Conservation (phyloP, 2,329 filamentous ascomycete genomes). For the Ilyonectria destructans region DNA sequence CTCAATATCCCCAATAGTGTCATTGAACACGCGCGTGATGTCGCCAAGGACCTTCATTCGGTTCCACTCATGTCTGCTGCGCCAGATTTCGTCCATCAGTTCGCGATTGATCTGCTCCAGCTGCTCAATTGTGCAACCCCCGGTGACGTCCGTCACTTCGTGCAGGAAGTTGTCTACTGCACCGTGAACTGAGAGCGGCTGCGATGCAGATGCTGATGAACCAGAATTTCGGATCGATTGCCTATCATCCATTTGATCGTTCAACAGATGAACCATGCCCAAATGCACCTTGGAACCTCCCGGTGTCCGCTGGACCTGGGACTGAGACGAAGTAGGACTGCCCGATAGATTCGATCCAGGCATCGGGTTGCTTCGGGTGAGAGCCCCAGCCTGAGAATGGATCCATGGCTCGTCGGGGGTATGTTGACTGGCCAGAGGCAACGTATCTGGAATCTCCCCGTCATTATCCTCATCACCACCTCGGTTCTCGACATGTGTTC, state of each 20-base stretch:
- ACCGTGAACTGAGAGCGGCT: slow-evolving; percentile 62
- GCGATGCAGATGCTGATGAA: slow-evolving; percentile 62
- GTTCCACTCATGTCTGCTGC: slow-evolving; percentile 85
- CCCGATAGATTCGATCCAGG: slow-evolving; percentile 48
- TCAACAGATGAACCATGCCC: slow-evolving; percentile 57
- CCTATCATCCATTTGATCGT: slow-evolving; percentile 58
- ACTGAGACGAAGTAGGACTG: slow-evolving; percentile 60
- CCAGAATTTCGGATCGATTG: slow-evolving; percentile 51
- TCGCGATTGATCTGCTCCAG: slow-evolving; percentile 93
- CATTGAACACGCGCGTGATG: slow-evolving; percentile 82
- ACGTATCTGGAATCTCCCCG: slow-evolving; percentile 70
- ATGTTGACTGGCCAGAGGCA: slow-evolving; percentile 62
- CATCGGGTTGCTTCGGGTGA: slow-evolving; percentile 59
- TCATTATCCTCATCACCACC: slow-evolving; percentile 53
- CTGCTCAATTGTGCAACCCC: slow-evolving; percentile 91
- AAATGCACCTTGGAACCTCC: slow-evolving; percentile 54
- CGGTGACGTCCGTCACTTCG: slow-evolving; percentile 77
- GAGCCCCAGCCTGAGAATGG: slow-evolving; percentile 71
- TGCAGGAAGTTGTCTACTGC: slow-evolving; percentile 73
- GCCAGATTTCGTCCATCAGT: slow-evolving; percentile 94
- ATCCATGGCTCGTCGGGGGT: slow-evolving; percentile 70
- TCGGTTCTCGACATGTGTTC: slow-evolving; percentile 66
- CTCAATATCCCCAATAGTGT: slow-evolving; percentile 80
- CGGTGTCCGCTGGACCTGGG: slow-evolving; percentile 49
- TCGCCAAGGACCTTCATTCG: slow-evolving; percentile 79